Base-by-base conservation (phyloP, 2,329 filamentous ascomycete genomes). In the Hypomyces rosellus region DNA sequence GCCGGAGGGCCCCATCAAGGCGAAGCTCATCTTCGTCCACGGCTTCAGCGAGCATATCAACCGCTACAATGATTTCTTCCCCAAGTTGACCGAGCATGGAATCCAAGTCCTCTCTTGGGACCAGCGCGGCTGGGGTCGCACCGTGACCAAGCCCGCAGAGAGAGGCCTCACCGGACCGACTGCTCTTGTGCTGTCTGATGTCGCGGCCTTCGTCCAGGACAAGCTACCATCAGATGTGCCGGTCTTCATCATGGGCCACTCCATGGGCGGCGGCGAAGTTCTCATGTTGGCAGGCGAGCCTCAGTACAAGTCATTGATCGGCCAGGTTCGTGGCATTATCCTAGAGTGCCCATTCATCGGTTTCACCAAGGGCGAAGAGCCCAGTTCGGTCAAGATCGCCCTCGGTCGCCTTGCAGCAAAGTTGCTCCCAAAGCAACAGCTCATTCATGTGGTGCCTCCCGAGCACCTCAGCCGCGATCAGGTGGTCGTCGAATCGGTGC, bases 31-130 rank as follows among this genome's bases (percentile, higher is more conserved):
- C 60, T 87, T 95, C 68, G 73, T 96, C 55, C 91, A 96, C 70
- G 91, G 91, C 61, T 96, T 91, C 75, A 89, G 83, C 66, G 91
- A 96, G 68, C 89, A 95, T 68, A 74, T 87, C 66, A 83, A 87
- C 68, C 80, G 82, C 52, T 95, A 96, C 71, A 78, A 83, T 63
- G 76, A 77, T 49, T 78, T 96, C 61, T 92, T 93, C 69, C 77
- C 82, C 5, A 72, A 70, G 13, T 78, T 96, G 44, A 85, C 86
- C 18, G 71, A 74, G 11, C 77, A 77, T 48, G 88, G 86, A 54
- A 90, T 96, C 60, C 82, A 88, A 61, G 79, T 89, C 44, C 81
- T 86, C 62, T 77, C 81, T 54, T 88, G 91, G 65, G 91, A 96
- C 67, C 91, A 96, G 74, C 84, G 82, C 65, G 90, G 91, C 65